Evolutionary conservation across 2,329 filamentous ascomycete genomes (phyloP).

Genomic region (Epichloe coenophiala): DNA sequence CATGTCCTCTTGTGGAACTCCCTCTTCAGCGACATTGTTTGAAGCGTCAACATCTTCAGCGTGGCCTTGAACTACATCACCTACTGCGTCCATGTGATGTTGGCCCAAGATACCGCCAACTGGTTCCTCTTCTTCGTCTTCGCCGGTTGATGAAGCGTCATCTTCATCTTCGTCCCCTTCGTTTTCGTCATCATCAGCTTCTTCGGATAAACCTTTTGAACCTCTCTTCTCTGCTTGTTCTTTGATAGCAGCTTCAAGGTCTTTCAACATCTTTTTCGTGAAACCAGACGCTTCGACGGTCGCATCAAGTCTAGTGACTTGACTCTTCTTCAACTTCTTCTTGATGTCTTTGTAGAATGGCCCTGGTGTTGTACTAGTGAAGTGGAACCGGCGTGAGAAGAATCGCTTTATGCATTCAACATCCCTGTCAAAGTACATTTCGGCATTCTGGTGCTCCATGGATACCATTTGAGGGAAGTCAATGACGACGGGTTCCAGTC

Average conservation of each 20-base stretch:
- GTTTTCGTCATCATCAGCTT: slow-evolving; percentile 14
- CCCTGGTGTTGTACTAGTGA: slow-evolving; percentile 66
- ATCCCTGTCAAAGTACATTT: slow-evolving; percentile 95
- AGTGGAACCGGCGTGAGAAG: slow-evolving; percentile 80
- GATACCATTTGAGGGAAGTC: slow-evolving; percentile 99
- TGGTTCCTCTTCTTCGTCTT: slow-evolving; percentile 5
- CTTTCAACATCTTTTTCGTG: slow-evolving; percentile 92
- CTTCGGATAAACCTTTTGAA: slow-evolving; percentile 15
- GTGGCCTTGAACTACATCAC: not conserved
- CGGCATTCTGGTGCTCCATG: slow-evolving; percentile 82
- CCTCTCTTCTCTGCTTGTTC: slow-evolving; percentile 48
- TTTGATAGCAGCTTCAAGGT: slow-evolving; percentile 80
- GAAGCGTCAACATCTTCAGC: not conserved
- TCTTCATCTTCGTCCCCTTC: slow-evolving; percentile 12
- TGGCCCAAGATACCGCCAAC: not conserved
- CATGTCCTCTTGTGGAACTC: slow-evolving; percentile 15
- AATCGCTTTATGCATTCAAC: slow-evolving; percentile 92
- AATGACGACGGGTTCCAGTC: slow-evolving; percentile 70
- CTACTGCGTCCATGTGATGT: not conserved
- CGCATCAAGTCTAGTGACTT: slow-evolving; percentile 63
- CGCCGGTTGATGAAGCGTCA: not conserved
- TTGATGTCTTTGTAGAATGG: slow-evolving; percentile 78
- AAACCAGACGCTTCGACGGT: slow-evolving; percentile 88
- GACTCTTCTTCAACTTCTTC: slow-evolving; percentile 54
- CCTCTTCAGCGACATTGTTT: not conserved